Percentiles rank a stretch among this genome's conserved stretches.
Conservation (phyloP, 495 filamentous ascomycete genomes). For the Bombardia bombarda region DNA sequence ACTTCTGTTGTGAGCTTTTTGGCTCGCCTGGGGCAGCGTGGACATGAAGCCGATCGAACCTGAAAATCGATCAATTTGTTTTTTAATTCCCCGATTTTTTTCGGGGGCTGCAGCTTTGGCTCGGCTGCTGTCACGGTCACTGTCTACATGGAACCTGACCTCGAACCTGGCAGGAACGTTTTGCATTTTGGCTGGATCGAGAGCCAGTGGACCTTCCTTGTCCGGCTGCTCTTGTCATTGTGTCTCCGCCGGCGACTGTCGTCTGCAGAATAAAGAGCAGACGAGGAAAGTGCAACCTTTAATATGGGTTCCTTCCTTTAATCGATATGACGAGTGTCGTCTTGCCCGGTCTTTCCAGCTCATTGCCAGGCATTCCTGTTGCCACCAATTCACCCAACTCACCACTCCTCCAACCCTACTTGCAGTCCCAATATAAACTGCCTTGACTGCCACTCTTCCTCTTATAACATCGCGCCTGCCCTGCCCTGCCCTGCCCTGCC, state of each 20-base stretch:
- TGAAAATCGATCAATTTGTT: too few species aligned
- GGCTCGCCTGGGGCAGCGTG: conserved; percentile 6
- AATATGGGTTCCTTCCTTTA: conserved; percentile 18
- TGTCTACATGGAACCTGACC: neutral
- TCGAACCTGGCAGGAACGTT: neutral
- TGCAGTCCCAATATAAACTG: too few species aligned
- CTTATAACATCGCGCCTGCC: neutral
- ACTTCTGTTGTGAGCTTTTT: neutral
- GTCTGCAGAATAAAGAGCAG: conserved; percentile 23
- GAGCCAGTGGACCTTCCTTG: conserved; percentile 20
- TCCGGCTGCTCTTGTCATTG: conserved; percentile 28
- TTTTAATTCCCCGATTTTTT: too few species aligned
- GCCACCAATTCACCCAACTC: too few species aligned
- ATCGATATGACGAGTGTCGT: conserved; percentile 20
- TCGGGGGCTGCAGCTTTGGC: too few species aligned
- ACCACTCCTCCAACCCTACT: too few species aligned
- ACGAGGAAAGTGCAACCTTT: conserved; percentile 5
- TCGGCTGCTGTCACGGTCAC: neutral
- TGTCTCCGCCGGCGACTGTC: conserved; percentile 17
- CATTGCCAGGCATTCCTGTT: neutral
- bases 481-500: neutral
- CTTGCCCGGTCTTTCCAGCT: conserved; percentile 18
- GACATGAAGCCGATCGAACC: conserved; percentile 8
- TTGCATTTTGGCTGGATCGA: conserved; percentile 8
- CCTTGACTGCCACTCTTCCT: neutral